Conservation (phyloP, 2,329 filamentous ascomycete species). For the Orbilia quercus region DNA sequence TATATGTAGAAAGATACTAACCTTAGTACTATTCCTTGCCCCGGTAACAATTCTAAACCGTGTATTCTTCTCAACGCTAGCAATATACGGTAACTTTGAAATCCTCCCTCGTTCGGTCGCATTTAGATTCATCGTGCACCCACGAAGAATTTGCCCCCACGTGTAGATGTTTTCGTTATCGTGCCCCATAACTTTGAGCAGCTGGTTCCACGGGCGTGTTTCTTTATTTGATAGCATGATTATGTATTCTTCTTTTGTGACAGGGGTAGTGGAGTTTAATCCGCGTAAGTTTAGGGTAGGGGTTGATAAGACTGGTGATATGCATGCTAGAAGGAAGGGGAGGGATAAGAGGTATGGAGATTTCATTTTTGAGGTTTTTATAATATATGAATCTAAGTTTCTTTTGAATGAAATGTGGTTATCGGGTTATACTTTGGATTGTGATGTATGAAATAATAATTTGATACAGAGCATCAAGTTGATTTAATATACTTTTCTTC, state of each 20-base stretch:
- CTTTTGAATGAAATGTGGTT: too few species aligned
- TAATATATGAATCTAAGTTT: too few species aligned
- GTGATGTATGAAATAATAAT: too few species aligned
- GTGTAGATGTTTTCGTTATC: slow-evolving; percentile 5
- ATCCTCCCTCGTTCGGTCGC: slow-evolving; percentile 12
- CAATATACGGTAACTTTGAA: slow-evolving; percentile 21
- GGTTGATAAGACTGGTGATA: not conserved
- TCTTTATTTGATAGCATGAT: slow-evolving; percentile 21
- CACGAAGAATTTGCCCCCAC: slow-evolving; percentile 24
- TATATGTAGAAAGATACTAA: not conserved
- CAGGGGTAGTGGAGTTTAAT: not conserved
- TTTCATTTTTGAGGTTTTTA: not conserved
- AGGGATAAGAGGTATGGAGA: not conserved
- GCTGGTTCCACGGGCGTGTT: slow-evolving; percentile 22
- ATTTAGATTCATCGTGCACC: slow-evolving; percentile 11
- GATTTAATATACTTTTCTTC: too few species aligned
- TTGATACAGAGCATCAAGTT: too few species aligned
- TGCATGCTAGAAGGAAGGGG: not conserved
- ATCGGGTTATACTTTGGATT: too few species aligned
- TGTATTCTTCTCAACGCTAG: slow-evolving; percentile 31
- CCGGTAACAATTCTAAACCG: slow-evolving; percentile 13
- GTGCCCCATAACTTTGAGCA: slow-evolving; percentile 21
- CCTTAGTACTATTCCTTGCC: not conserved
- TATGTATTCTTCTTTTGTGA: slow-evolving; percentile 3
- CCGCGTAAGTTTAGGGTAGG: not conserved